Evolutionary conservation across 495 filamentous ascomycete species (phyloP), one percentile per base, ranked within the genome.

Genomic region (Neurospora hispaniola): DNA sequence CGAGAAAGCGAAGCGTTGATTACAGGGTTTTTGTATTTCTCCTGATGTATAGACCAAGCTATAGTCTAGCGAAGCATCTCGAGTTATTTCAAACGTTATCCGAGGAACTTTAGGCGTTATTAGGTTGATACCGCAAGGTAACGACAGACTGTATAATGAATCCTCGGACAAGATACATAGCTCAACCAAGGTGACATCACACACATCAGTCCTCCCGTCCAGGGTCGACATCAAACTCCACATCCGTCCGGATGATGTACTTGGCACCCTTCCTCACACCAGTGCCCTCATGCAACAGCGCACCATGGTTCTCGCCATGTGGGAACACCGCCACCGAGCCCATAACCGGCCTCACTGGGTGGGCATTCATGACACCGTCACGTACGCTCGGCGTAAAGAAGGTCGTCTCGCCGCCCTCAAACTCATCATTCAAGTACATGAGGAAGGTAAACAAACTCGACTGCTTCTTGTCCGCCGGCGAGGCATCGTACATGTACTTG

Each of bases 361-460:
- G 83, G 31, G 84, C 85, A 78, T 86, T 85, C 74, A 86, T 76
- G 23, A 69, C 76, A 5, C 85, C 85, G 71, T 86, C 84, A 43
- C 76, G 75, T 12, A 77, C 79, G 40, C 79, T 79, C 5, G 85
- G 84, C 4, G 85, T 42, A 76, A 86, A 86, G 75, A 84, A 86
- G 4, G 84, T 86, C 1, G 85, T 86, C 74, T 86, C 84, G 42
- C 85, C 85, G 35, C 79, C 83, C 72, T 84, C 81, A 68, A 86
- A 86, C 70, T 86, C 85, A 69, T 86, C 85, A 66, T 86, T 86
- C 35, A 86, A 74, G 71, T 86, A 86, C 5, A 86, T 81, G n/a
- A 86, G 74, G 76, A 86, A 85, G 4, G 85, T 86, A 39, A 85
- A 85, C 20, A 85, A 73, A 4, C 81, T 84, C 42, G 82, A 85